These are phyloP conservation scores for Meyerozyma guilliermondii DNA, from an alignment of 1,139 yeast species.

Conservation along the genomic window DNA sequence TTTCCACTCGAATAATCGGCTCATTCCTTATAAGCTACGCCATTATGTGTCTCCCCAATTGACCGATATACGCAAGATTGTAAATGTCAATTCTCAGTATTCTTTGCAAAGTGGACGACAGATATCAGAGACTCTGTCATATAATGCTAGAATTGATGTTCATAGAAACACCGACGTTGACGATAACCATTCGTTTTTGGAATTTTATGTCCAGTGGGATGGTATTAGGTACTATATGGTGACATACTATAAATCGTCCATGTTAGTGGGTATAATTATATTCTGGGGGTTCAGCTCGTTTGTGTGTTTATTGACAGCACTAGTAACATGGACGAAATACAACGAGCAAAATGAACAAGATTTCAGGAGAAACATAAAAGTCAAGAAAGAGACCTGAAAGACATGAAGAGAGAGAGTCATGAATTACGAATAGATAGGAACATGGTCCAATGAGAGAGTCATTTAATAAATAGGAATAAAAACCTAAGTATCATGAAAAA, in stretches of 20 bases:
- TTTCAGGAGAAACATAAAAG: conserved; percentile 3
- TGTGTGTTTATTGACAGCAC: conserved; percentile 23
- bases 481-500: too few relatives aligned
- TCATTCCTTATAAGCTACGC: conserved; percentile 33
- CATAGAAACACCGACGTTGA: conserved; percentile 8
- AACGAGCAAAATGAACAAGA: not conserved
- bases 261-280: conserved; percentile 43
- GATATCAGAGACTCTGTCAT: conserved; percentile 5
- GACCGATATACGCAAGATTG: conserved; percentile 18
- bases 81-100: conserved; percentile 8
- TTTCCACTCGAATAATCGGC: conserved; percentile 24
- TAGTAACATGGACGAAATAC: conserved; percentile 10
- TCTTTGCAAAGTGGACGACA: conserved; percentile 8
- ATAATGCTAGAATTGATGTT: conserved; percentile 9
- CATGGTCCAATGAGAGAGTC: conserved; percentile 5
- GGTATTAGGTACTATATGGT: conserved; percentile 58
- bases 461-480: not conserved
- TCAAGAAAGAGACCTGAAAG: conserved; percentile 1
- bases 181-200: conserved; percentile 8
- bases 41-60: conserved; percentile 35
- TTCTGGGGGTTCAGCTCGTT: conserved; percentile 44
- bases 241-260: conserved; percentile 41
- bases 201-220: conserved; percentile 33
- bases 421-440: conserved; percentile 3
- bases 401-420: too few relatives aligned